These are phyloP conservation scores for Eryngium alpinum DNA, from an alignment of 140 eudicot genomes.

Conservation along the genomic window DNA sequence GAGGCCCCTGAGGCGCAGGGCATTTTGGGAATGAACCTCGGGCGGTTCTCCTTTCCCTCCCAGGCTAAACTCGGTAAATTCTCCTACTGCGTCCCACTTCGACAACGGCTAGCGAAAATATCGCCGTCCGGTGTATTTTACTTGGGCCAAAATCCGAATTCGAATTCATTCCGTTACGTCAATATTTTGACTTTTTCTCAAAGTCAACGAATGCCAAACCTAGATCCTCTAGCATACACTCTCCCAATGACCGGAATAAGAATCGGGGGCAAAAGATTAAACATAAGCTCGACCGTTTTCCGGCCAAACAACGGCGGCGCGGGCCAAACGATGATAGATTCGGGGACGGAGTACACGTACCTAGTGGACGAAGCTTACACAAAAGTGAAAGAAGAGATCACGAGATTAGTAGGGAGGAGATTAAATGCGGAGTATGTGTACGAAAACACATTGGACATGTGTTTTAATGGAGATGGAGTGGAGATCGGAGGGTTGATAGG, in stretches of 20 bases:
- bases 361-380: slow-evolving; percentile 59
- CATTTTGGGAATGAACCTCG: slow-evolving; percentile 81
- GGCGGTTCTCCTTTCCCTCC: slow-evolving; percentile 59
- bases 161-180: slow-evolving; percentile 37
- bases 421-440: slow-evolving; percentile 48
- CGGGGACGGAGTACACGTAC: slow-evolving; percentile 72
- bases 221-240: slow-evolving; percentile 69
- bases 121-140: slow-evolving; percentile 52
- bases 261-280: slow-evolving; percentile 43
- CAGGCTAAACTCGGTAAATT: slow-evolving; percentile 58
- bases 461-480: slow-evolving; percentile 54
- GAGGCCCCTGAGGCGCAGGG: slow-evolving; percentile 65
- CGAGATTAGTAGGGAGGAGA: slow-evolving; percentile 41
- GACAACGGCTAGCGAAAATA: slow-evolving; percentile 21
- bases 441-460: slow-evolving; percentile 62
- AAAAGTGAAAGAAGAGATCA: slow-evolving; percentile 42
- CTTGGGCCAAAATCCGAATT: slow-evolving; percentile 69
- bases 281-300: slow-evolving; percentile 40
- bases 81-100: slow-evolving; percentile 69
- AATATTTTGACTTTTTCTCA: slow-evolving; percentile 46
- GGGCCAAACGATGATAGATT: slow-evolving; percentile 79
- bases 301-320: slow-evolving; percentile 69
- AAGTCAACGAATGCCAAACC: slow-evolving; percentile 70
- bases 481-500: slow-evolving; percentile 67
- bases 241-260: slow-evolving; percentile 48